phyloP scores from a whole-genome alignment of 2,329 filamentous ascomycete genomes.

The Westerdykella aurantiaca region DNA sequence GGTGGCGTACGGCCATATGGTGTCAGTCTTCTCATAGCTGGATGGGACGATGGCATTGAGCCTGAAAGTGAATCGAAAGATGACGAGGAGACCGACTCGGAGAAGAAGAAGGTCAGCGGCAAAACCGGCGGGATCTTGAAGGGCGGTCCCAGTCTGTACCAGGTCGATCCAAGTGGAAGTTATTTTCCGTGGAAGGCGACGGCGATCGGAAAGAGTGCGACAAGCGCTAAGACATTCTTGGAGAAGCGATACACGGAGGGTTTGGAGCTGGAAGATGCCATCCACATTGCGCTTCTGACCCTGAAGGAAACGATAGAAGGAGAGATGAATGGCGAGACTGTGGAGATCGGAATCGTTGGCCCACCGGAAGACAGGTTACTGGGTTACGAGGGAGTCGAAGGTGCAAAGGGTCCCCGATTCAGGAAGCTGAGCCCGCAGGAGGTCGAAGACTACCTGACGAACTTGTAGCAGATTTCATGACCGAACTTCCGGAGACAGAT shows the following conservation, averaged over 20 bases:
- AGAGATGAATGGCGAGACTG: conserved; percentile 97
- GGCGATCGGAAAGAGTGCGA: conserved; percentile 96
- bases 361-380: conserved; percentile 89
- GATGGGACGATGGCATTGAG: conserved; percentile 95
- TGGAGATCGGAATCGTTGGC: conserved; percentile 97
- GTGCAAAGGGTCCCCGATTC: conserved; percentile 79
- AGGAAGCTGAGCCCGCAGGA: conserved; percentile 94
- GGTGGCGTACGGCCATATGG: conserved; percentile 96
- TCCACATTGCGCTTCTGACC: conserved; percentile 94
- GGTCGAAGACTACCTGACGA: conserved; percentile 99
- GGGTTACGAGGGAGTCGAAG: conserved; percentile 83
- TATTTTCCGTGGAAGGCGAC: conserved; percentile 99
- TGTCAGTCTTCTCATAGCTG: conserved; percentile 89
- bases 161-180: conserved; percentile 96
- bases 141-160: conserved; percentile 94
- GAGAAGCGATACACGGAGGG: conserved; percentile 99
- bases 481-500: too few species aligned
- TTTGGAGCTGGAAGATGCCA: conserved; percentile 92
- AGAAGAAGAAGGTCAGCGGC: conserved; percentile 65
- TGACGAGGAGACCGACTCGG: conserved; percentile 44
- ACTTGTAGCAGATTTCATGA: conserved; percentile 59
- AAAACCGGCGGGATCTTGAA: conserved; percentile 96
- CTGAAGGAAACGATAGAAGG: conserved; percentile 99
- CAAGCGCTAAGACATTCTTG: conserved; percentile 96
- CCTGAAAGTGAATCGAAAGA: conserved; percentile 67